Base-by-base conservation (phyloP, 768 basidiomycete genomes). In the Hydnum rufescens region DNA sequence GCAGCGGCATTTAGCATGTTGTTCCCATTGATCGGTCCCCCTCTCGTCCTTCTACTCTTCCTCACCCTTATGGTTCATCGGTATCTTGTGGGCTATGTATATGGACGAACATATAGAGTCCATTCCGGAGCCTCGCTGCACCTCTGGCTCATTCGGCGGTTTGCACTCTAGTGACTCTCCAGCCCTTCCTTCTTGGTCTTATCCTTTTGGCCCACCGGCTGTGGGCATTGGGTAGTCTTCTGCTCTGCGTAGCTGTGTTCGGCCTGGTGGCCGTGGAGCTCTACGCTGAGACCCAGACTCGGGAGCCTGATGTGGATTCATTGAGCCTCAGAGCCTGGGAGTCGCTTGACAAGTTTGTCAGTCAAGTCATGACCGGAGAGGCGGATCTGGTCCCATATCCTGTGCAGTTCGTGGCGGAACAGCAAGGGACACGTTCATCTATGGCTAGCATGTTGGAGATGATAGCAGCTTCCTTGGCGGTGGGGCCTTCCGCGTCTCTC, bases 361-460 rank as follows among this genome's bases (percentile, higher is more conserved):
- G 13, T 28, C 29, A 69, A 70, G 4, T 69, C 4, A 75, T 77
- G 3, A 58, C 8, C 44, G 8, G 8, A 13, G 25, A 13, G 26
- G 44, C 26, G n/a, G n/a, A n/a, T n/a, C 44, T 13, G 13, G n/a
- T n/a, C n/a, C 8, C 8, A 39, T 8, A 19, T 8, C 34, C 34
- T 19, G 8, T 39, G 8, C 8, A 39, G 8, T 19, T 39, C 34
- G 34, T 39, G 34, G 34, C 34, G 67, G 73, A 25, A 62, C 70
- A 39, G 73, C 82, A n/a, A n/a, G n/a, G n/a, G n/a, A 26, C 13
- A 28, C 67, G 73, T 23, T 62, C 70, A 36, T 85, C 82, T 2
- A 80, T 84, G 68, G 81, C 82, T 3, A 80, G 78, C 34, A 81
- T 87, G 48, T 67, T 87, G 54, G 82, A 86, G 61, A 82, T 87